Evolutionary conservation across 176 grass and related monocot species (phyloP).

Genomic region (Stipa capillata): DNA sequence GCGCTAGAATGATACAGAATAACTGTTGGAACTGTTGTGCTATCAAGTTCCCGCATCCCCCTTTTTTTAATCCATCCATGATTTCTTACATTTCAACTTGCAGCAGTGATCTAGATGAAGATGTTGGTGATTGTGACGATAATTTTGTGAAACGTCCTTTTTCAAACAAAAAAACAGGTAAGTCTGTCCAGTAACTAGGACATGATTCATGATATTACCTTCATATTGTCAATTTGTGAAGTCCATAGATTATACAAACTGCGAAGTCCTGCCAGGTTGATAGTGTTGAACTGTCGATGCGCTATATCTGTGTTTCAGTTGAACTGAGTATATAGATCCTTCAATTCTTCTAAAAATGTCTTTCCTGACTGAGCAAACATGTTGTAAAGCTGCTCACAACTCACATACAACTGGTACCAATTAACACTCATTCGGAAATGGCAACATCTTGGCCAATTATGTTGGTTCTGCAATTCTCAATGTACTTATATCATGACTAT

Average conservation of each 20-base stretch:
- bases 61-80: not conserved
- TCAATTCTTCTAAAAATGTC: not conserved
- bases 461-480: not conserved
- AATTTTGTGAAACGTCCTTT: constrained; percentile 18
- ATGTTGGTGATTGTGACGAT: constrained; percentile 19
- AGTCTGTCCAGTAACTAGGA: not conserved
- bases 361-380: not conserved
- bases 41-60: too few species aligned
- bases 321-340: not conserved
- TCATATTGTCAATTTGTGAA: not conserved
- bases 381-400: not conserved
- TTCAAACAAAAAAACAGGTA: constrained; percentile 32
- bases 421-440: not conserved
- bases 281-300: too few species aligned
- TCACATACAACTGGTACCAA: not conserved
- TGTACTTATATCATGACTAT: not conserved
- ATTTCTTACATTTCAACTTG: constrained; percentile 6
- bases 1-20: not conserved
- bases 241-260: not conserved
- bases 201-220: not conserved
- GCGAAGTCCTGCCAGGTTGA: not conserved
- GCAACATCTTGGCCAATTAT: not conserved
- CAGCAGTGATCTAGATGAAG: constrained; percentile 33
- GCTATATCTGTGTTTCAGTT: not conserved
- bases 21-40: not conserved